Base-by-base conservation (phyloP, 129 eudicot species). In the Artemisia argyi region DNA sequence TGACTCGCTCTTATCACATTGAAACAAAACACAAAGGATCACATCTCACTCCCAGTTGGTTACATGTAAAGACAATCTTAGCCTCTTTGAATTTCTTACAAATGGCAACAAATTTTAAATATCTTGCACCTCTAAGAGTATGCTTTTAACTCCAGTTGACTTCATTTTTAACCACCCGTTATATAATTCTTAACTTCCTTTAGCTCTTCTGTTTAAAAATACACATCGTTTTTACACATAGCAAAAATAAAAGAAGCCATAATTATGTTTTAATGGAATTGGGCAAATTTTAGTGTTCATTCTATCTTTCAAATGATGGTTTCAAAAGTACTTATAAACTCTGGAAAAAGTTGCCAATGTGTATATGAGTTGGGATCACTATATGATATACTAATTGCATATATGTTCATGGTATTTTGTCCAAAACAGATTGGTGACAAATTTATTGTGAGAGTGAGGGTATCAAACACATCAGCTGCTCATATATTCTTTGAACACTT, bases 121-220 rank as follows among this genome's bases (percentile, higher is more conserved):
- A 86, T 79, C 80, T 88, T 75, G 91, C 95, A 76, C 96, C 99
- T 54, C 69, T 95, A 49, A 83, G 85, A 83, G 99, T 95, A 95
- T 47, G 89, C 42, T 51, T 51, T 39, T 12, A 9, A 61, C 55
- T 70, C 66, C 52, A 5, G 1, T 10, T 8, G 14, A 28, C 17
- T 69, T 5, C 5, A 30, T 3, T 30, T 30, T 69, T 35, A 54
- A 11, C 11, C 12, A 9, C 47, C 62, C 61, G 30, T 19, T 11
- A 3, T 55, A 65, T 16, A 44, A 13, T 32, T 58, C 61, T 3
- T 2, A 51, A 51, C 56, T 51, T 51, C 16, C 56, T 51, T 6
- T 55, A 55, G 11, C 61, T 56, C 20, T 56, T 18, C 14, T 3
- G 26, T 18, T 55, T 11, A 0, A 55, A 55, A 9, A 3, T 55